phyloP scores from a whole-genome alignment of 2,329 filamentous ascomycete species.

The Drechslerella dactyloides region DNA sequence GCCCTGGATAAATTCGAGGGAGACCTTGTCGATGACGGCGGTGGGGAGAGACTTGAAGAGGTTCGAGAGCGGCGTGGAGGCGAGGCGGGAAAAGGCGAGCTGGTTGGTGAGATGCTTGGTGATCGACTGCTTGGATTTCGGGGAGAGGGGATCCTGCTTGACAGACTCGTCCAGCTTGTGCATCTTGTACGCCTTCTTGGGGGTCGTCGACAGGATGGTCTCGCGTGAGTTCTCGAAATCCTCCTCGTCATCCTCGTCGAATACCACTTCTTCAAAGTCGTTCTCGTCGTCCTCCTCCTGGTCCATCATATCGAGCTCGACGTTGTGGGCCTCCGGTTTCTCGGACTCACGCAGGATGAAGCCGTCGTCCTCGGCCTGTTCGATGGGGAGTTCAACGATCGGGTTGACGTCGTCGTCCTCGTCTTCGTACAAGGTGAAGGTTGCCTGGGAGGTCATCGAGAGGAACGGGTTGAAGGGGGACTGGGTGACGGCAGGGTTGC shows the following conservation, averaged over 20 bases:
- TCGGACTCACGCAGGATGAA: constrained; percentile 37
- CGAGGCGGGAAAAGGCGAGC: constrained; percentile 89
- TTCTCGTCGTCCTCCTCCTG: constrained; percentile 79
- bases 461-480: constrained; percentile 44
- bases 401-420: constrained; percentile 50
- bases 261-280: constrained; percentile 8
- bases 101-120: constrained; percentile 93
- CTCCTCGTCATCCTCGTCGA: constrained; percentile 15
- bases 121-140: constrained; percentile 62
- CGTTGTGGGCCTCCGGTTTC: constrained; percentile 48
- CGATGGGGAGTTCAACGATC: constrained; percentile 5
- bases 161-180: constrained; percentile 53
- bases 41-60: constrained; percentile 83
- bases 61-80: constrained; percentile 86
- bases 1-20: constrained; percentile 69
- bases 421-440: constrained; percentile 55
- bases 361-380: constrained; percentile 24
- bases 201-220: constrained; percentile 10
- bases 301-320: constrained; percentile 71
- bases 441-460: constrained; percentile 52
- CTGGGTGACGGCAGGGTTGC: neutral
- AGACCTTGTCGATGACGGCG: constrained; percentile 64
- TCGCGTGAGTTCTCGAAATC: constrained; percentile 28
- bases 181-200: constrained; percentile 31
- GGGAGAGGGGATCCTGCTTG: constrained; percentile 59